phyloP scores from a whole-genome alignment of 2,329 filamentous ascomycete genomes.

The Beauveria asiatica region DNA sequence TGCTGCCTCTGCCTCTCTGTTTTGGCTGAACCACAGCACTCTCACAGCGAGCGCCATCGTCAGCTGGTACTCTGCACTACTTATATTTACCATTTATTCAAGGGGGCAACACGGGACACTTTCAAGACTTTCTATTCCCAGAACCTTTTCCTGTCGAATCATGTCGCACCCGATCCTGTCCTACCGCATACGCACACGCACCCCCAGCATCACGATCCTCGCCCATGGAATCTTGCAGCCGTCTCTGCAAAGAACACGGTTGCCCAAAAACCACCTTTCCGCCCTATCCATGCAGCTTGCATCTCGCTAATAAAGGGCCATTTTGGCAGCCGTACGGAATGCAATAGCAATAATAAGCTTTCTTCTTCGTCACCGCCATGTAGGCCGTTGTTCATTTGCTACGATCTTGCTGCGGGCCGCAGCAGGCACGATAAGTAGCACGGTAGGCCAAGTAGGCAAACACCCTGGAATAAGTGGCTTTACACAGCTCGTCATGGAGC shows the following conservation, averaged over 20 bases:
- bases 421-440: neutral
- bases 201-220: neutral
- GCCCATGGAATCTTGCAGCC: neutral
- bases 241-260: neutral
- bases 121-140: neutral
- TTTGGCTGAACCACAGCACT: neutral
- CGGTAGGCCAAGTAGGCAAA: neutral
- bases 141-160: neutral
- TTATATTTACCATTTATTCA: neutral
- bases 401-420: neutral
- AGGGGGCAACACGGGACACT: neutral
- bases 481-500: neutral
- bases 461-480: neutral
- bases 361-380: neutral
- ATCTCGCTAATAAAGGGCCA: neutral
- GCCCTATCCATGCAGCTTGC: neutral
- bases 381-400: neutral
- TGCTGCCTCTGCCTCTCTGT: neutral
- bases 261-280: neutral
- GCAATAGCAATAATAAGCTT: too few species aligned
- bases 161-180: neutral
- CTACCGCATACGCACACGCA: neutral
- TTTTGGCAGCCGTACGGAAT: neutral
- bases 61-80: neutral
- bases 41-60: neutral